Percentiles rank a stretch among this genome's conserved stretches.
Evolutionary conservation across 2,329 filamentous ascomycete genomes (phyloP).

Genomic region (Exophiala xenobiotica): DNA sequence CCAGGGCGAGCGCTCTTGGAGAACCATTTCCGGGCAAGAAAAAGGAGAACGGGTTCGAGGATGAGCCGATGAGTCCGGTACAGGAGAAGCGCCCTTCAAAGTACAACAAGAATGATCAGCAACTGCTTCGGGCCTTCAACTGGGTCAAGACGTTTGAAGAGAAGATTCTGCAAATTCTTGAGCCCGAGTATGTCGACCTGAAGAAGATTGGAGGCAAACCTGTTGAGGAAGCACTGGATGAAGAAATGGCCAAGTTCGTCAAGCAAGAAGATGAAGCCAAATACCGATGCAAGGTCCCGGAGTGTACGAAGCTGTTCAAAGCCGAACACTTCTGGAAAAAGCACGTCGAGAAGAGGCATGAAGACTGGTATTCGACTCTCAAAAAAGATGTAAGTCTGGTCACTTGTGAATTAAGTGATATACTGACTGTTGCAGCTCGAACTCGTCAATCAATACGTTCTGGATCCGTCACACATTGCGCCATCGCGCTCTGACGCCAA

Average conservation of each 20-base stretch:
- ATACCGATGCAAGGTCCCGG: conserved; percentile 92
- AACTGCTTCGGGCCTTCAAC: conserved; percentile 91
- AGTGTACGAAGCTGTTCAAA: conserved; percentile 96
- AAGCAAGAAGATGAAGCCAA: conserved; percentile 98
- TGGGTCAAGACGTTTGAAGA: conserved; percentile 99
- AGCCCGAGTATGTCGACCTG: conserved; percentile 82
- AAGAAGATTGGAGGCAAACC: conserved; percentile 88
- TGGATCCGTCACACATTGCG: conserved; percentile 92
- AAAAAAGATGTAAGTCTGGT: conserved; percentile 71
- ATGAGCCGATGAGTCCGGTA: conserved; percentile 64
- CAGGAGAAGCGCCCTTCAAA: conserved; percentile 67
- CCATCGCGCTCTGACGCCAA: conserved; percentile 91
- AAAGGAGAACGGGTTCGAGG: conserved; percentile 62
- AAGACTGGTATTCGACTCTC: conserved; percentile 78
- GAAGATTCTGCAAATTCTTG: conserved; percentile 87
- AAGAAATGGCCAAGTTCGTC: conserved; percentile 81
- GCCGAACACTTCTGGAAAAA: conserved; percentile 97
- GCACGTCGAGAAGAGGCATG: conserved; percentile 93
- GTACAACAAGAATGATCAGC: conserved; percentile 78
- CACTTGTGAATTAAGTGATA: conserved; percentile 4
- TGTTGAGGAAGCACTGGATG: conserved; percentile 79
- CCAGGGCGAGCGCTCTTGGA: conserved; percentile 77
- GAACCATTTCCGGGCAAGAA: conserved; percentile 83
- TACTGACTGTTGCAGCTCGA: conserved; percentile 63
- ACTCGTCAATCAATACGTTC: conserved; percentile 89